Evolutionary conservation across 1,139 yeast genomes (phyloP).

Genomic region (Hyphopichia buzzinii): DNA sequence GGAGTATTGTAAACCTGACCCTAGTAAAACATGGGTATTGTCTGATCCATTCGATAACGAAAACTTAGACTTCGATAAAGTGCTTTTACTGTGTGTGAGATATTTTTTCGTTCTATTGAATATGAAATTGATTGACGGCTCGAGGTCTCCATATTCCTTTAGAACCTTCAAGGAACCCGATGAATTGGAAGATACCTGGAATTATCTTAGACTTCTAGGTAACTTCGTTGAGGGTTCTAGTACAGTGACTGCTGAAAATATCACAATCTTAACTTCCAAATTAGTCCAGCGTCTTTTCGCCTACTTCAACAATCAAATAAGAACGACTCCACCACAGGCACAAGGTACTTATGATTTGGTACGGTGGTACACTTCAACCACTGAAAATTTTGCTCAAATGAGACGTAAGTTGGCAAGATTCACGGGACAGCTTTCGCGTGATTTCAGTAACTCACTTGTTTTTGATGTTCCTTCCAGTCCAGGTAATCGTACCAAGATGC

Average conservation of each 20-base stretch:
- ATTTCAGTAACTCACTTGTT: slow-evolving; percentile 74
- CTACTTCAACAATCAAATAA: slow-evolving; percentile 70
- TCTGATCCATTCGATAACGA: slow-evolving; percentile 63
- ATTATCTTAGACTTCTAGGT: slow-evolving; percentile 72
- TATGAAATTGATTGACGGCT: slow-evolving; percentile 74
- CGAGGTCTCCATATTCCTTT: slow-evolving; percentile 61
- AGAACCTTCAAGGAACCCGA: slow-evolving; percentile 92
- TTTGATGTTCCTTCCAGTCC: slow-evolving; percentile 54
- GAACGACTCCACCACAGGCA: slow-evolving; percentile 54
- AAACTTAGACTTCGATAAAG: slow-evolving; percentile 58
- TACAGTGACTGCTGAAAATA: slow-evolving; percentile 74
- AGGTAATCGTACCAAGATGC: slow-evolving; percentile 49
- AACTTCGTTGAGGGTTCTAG: slow-evolving; percentile 79
- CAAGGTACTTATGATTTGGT: slow-evolving; percentile 59
- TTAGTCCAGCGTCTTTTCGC: slow-evolving; percentile 67
- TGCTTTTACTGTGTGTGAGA: slow-evolving; percentile 71
- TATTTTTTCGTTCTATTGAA: slow-evolving; percentile 71
- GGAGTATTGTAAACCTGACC: slow-evolving; percentile 65
- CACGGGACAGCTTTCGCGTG: slow-evolving; percentile 62
- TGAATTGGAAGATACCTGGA: slow-evolving; percentile 77
- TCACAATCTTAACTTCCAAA: slow-evolving; percentile 62
- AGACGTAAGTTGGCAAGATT: slow-evolving; percentile 84
- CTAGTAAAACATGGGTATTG: slow-evolving; percentile 67
- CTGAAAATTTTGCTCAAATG: slow-evolving; percentile 81
- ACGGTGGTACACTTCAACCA: slow-evolving; percentile 77